Evolutionary conservation across 2,329 filamentous ascomycete species (phyloP).

Genomic region (Fusarium oligoseptatum): DNA sequence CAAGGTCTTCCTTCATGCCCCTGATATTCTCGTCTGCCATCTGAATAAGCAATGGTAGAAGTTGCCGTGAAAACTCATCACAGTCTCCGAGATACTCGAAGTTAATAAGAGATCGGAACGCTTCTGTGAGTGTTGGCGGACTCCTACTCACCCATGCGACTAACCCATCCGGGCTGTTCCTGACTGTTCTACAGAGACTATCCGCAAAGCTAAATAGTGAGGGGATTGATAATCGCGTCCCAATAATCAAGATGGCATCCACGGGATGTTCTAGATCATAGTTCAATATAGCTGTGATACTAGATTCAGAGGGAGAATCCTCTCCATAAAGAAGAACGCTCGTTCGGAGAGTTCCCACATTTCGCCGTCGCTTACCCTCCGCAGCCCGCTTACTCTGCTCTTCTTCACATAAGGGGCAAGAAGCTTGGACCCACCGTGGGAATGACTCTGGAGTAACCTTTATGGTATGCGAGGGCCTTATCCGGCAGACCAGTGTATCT

Average conservation of each 20-base stretch:
- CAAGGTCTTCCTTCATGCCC: not conserved
- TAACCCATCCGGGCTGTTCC: not conserved
- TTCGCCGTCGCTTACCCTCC: not conserved
- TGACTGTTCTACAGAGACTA: not conserved
- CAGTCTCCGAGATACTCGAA: not conserved
- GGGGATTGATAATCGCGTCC: not conserved
- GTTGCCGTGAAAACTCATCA: not conserved
- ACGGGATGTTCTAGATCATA: not conserved
- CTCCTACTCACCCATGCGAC: not conserved
- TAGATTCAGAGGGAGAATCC: not conserved
- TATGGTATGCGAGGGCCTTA: not conserved
- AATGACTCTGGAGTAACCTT: not conserved
- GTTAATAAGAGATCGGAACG: not conserved
- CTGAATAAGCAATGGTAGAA: not conserved
- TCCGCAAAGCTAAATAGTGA: not conserved
- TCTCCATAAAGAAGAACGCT: not conserved
- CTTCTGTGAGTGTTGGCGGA: not conserved
- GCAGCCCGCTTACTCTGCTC: not conserved
- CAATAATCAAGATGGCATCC: not conserved
- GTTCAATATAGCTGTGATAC: not conserved
- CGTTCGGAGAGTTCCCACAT: not conserved
- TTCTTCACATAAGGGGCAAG: not conserved
- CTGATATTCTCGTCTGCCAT: not conserved
- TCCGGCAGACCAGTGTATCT: not conserved
- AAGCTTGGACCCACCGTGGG: not conserved